Evolutionary conservation across 2,329 filamentous ascomycete species (phyloP).

Genomic region (Rhexocercosporidium sp.): DNA sequence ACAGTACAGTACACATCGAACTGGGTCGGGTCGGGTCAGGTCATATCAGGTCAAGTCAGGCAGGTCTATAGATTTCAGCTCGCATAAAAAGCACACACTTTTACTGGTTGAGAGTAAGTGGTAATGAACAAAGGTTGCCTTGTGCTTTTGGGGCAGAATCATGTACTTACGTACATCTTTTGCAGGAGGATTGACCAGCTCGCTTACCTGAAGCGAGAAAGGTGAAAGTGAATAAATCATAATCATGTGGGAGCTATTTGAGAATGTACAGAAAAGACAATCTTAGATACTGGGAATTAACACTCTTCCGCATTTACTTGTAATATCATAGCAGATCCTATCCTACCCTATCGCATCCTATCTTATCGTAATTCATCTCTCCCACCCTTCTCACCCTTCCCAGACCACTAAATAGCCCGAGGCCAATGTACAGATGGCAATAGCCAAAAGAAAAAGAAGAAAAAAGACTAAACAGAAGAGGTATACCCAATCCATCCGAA

Average conservation of each 20-base stretch:
- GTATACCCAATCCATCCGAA: slow-evolving; percentile 7
- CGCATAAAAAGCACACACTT: not conserved
- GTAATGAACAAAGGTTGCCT: not conserved
- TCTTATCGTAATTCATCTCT: not conserved
- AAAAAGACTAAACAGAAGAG: not conserved
- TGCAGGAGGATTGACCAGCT: too few relatives aligned
- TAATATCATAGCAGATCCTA: not conserved
- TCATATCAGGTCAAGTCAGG: too few relatives aligned
- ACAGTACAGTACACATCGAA: not conserved
- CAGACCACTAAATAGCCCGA: not conserved
- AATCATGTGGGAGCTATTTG: too few relatives aligned
- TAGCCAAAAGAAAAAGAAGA: not conserved
- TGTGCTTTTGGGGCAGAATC: too few relatives aligned
- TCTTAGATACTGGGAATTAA: too few relatives aligned
- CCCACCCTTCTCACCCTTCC: not conserved
- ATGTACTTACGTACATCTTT: too few relatives aligned
- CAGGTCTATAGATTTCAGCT: not conserved
- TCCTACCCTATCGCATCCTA: not conserved
- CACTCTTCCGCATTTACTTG: too few relatives aligned
- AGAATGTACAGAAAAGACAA: too few relatives aligned
- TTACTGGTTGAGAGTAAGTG: not conserved
- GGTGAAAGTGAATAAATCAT: too few relatives aligned
- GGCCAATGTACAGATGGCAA: not conserved
- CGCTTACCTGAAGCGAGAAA: too few relatives aligned
- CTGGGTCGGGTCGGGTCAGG: too few relatives aligned